Evolutionary conservation across 2,329 filamentous ascomycete species (phyloP), one percentile per base, ranked within the genome.

Genomic region (Fusarium vanettenii): DNA sequence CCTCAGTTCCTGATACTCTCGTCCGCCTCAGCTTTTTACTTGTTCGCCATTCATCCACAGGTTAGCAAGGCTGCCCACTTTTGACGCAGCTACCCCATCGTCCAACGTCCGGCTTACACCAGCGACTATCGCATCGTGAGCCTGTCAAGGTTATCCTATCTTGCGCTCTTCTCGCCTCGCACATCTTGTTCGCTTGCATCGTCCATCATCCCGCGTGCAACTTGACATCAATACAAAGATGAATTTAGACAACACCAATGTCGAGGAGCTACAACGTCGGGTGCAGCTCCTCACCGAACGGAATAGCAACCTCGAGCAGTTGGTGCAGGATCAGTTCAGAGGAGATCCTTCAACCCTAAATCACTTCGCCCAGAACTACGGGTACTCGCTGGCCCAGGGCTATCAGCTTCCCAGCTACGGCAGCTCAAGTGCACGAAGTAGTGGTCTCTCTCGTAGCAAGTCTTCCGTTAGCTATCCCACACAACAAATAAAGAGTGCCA

Each of bases 191-290:
- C 31, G 35, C 52, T 41, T 60, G 33, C 41, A 65, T 43, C 65
- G 52, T 35, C 39, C 31, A 25, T 50, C 59, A 45, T 60, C 41
- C 35, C 72, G 61, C 72, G 52, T 45, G 48, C 50, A 48, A 39
- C 48, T 63, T n/a, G 57, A 50, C 71, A 61, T 52, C 48, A 52
- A 52, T 9, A 66, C 37, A 60, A 78, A 76, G 56, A 79, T 79
- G 78, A 72, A 76, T 76, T 69, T 79, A 77, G 70, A 67, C 64
- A 69, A 67, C 60, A 71, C 68, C 37, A 73, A 70, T 61, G 62
- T 77, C 41, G 70, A 79, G 66, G 76, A 78, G 71, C 76, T 79
- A 59, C 73, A 79, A 71, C 78, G 76, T 73, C 77, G 75, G 69
- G 73, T 79, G 50, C 60, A 79, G 62, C 71, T 65, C 48, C 66